phyloP scores from a whole-genome alignment of 176 grass and related monocot species.

The Oryza glumipatula region DNA sequence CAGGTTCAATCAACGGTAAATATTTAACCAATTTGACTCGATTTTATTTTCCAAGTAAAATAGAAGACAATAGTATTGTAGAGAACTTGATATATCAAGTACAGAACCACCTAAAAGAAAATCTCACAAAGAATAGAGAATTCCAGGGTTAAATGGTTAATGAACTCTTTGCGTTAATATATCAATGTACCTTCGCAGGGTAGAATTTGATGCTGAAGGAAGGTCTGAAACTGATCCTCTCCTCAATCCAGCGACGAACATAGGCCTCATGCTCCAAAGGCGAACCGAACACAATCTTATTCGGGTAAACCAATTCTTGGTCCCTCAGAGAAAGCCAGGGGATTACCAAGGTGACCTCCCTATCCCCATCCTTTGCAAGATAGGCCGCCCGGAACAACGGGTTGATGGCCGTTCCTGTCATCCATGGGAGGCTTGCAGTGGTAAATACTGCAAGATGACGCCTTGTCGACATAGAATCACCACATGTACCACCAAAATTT shows the following conservation, averaged over 20 bases:
- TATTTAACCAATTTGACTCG: not conserved
- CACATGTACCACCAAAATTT: not conserved
- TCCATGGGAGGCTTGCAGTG: conserved; percentile 93
- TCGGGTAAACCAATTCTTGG: conserved; percentile 85
- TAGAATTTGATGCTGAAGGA: conserved; percentile 85
- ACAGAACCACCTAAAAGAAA: too few relatives aligned
- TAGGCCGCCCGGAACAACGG: conserved; percentile 75
- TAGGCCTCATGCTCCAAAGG: conserved; percentile 77
- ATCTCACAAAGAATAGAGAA: too few relatives aligned
- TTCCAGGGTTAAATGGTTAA: not conserved
- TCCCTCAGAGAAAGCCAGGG: conserved; percentile 83
- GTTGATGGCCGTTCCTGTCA: conserved; percentile 91
- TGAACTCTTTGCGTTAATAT: not conserved
- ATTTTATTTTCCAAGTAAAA: not conserved
- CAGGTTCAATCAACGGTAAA: not conserved
- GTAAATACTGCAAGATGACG: conserved; percentile 91
- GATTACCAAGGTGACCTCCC: conserved; percentile 80
- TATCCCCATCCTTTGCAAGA: conserved; percentile 62
- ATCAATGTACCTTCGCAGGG: conserved; percentile 68
- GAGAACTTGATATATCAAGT: too few relatives aligned
- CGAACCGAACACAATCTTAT: conserved; percentile 59
- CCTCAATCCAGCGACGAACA: conserved; percentile 75
- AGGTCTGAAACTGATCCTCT: conserved; percentile 63
- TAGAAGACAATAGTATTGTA: not conserved
- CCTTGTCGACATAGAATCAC: conserved; percentile 47